Evolutionary conservation across 495 filamentous ascomycete genomes (phyloP).

Genomic region (Xylaria flabelliformis): DNA sequence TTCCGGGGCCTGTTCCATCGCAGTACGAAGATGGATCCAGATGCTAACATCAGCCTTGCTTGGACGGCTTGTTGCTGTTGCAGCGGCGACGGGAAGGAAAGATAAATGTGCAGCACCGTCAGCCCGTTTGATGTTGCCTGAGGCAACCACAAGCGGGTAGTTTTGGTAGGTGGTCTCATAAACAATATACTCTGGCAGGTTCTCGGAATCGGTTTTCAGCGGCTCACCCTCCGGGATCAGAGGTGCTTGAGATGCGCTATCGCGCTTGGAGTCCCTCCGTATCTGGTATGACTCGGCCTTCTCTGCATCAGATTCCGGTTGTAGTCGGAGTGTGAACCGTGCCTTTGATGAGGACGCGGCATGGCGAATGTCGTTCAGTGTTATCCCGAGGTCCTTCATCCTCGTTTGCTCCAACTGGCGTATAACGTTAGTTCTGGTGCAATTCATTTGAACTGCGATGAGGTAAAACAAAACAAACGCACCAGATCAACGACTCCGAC

Average conservation of each 20-base stretch:
- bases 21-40: constrained; percentile 44
- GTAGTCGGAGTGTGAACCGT: constrained; percentile 40
- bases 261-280: constrained; percentile 34
- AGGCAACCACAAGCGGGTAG: constrained; percentile 43
- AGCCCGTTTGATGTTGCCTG: constrained; percentile 42
- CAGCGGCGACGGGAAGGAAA: constrained; percentile 36
- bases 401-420: constrained; percentile 45
- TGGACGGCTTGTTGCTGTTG: constrained; percentile 29
- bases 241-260: constrained; percentile 23
- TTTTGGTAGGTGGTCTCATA: constrained; percentile 49
- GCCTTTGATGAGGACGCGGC: constrained; percentile 43
- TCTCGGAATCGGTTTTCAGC: constrained; percentile 34
- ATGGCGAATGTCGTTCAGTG: constrained; percentile 46
- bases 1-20: constrained; percentile 35
- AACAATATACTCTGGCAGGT: constrained; percentile 45
- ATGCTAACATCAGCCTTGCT: constrained; percentile 43
- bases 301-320: constrained; percentile 25
- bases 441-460: no score
- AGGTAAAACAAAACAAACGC: constrained; percentile 28
- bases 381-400: constrained; percentile 41
- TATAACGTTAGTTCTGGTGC: background rate
- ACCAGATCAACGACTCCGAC: constrained; percentile 48
- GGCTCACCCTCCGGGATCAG: constrained; percentile 37
- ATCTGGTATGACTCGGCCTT: constrained; percentile 41
- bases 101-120: constrained; percentile 37